phyloP scores from a whole-genome alignment of 2,329 filamentous ascomycete genomes.

The Endocalyx cinctus region DNA sequence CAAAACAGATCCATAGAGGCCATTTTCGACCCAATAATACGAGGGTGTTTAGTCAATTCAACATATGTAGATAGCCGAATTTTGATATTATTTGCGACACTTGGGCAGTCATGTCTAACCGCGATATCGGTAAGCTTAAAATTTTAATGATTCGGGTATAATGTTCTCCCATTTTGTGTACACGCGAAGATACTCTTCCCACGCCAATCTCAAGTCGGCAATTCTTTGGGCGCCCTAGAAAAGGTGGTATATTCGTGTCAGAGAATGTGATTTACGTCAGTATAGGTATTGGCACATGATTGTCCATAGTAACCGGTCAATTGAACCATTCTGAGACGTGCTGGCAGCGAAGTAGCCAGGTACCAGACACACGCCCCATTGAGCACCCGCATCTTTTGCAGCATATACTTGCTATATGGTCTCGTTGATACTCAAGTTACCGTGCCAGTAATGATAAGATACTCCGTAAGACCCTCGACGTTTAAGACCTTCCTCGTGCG shows the following conservation, averaged over 20 bases:
- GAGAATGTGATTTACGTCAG: too few relatives aligned
- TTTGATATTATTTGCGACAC: slow-evolving; percentile 59
- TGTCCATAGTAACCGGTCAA: slow-evolving; percentile 61
- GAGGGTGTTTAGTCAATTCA: slow-evolving; percentile 53
- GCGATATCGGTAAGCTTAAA: slow-evolving; percentile 2
- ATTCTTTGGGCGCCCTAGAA: too few relatives aligned
- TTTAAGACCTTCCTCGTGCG: slow-evolving; percentile 52
- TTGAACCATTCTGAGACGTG: slow-evolving; percentile 53
- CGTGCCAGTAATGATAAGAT: slow-evolving; percentile 49
- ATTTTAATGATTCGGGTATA: neutral
- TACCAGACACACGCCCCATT: slow-evolving; percentile 59
- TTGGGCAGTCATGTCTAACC: slow-evolving; percentile 53
- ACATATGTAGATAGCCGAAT: slow-evolving; percentile 56
- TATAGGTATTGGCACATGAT: slow-evolving; percentile 54
- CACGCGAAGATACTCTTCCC: neutral
- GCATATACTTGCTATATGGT: slow-evolving; percentile 43
- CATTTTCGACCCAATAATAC: slow-evolving; percentile 66
- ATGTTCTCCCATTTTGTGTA: neutral
- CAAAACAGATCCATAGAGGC: slow-evolving; percentile 60
- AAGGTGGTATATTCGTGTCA: neutral
- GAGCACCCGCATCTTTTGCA: slow-evolving; percentile 52
- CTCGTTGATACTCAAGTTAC: slow-evolving; percentile 18
- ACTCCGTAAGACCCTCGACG: slow-evolving; percentile 50
- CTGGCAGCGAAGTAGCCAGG: slow-evolving; percentile 61
- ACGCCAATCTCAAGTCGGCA: too few relatives aligned